These are phyloP conservation scores for Suillus fuscotomentosus DNA, from an alignment of 768 basidiomycete genomes.

Conservation along the genomic window DNA sequence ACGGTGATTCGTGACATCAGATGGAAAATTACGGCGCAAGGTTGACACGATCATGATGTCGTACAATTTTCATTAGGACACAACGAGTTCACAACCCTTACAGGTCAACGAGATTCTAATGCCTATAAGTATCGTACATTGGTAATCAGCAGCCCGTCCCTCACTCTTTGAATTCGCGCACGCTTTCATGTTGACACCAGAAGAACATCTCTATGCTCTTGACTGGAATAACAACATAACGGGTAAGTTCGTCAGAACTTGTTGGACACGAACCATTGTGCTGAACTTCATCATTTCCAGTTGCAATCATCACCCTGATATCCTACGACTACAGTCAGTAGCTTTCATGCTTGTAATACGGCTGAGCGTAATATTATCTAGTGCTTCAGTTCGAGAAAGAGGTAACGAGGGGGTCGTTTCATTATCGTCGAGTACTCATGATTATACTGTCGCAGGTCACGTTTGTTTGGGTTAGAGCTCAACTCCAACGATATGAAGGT, in stretches of 20 bases:
- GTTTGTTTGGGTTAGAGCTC: neutral
- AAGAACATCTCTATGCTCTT: neutral
- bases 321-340: neutral
- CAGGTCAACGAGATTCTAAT: neutral
- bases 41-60: neutral
- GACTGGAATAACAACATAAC: neutral
- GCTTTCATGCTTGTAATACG: neutral
- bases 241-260: neutral
- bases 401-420: neutral
- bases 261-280: neutral
- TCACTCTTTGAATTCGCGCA: neutral
- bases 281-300: neutral
- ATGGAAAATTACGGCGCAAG: neutral
- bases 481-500: neutral
- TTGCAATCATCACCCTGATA: neutral
- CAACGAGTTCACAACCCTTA: neutral
- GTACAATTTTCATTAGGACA: neutral
- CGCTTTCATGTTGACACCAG: neutral
- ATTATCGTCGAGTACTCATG: neutral
- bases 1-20: neutral
- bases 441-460: neutral
- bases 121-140: neutral
- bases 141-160: neutral
- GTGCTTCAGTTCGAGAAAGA: neutral
- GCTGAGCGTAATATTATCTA: neutral